Base-by-base conservation (phyloP, 192 early-diverging fungal species). In the Entomortierella parvispora region DNA sequence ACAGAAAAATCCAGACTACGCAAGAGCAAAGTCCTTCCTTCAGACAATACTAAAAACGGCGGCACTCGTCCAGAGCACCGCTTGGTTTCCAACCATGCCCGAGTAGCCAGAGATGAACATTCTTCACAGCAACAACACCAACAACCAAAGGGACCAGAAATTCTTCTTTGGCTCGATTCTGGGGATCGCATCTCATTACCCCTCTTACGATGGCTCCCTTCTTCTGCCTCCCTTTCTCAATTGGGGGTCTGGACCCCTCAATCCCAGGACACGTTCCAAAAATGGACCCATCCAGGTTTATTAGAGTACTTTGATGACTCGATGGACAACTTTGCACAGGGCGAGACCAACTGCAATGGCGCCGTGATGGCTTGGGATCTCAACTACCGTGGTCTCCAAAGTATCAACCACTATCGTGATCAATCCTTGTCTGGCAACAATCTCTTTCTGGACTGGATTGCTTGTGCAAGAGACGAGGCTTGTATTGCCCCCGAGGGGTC, bases 401-500 rank as follows among this genome's bases (percentile, higher is more conserved):
- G n/a, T n/a, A 40, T 9, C 37, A 40, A 40, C 37, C 37, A 40
- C 37, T 12, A 40, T 12, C 37, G 12, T 12, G 37, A 40, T 40
- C 5, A 40, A 40, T n/a, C n/a, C n/a, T n/a, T n/a, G n/a, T n/a
- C n/a, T n/a, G 50, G 75, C 2, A 46, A 82, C n/a, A 65, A 64
- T 11, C 67, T 85, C 26, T 59, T 87, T 37, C 50, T 66, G 7
- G 80, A 83, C 1, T 87, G 86, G 86, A 62, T 75, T 4, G 37
- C 78, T 6, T 87, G 84, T 62, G 78, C 71, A 0, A 22, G 61
- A 23, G 65, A 54, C 31, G 80, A 85, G 54, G 64, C 83, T 10
- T 87, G 86, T 57, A 87, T 87, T 56, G 86, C 86, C 0, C 86
- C 84, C 17, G 37, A 68, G 25, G 86, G 84, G 0, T 83, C 83